Conservation (phyloP, 805 yeast species). For the Yamadazyma nakazawae region DNA sequence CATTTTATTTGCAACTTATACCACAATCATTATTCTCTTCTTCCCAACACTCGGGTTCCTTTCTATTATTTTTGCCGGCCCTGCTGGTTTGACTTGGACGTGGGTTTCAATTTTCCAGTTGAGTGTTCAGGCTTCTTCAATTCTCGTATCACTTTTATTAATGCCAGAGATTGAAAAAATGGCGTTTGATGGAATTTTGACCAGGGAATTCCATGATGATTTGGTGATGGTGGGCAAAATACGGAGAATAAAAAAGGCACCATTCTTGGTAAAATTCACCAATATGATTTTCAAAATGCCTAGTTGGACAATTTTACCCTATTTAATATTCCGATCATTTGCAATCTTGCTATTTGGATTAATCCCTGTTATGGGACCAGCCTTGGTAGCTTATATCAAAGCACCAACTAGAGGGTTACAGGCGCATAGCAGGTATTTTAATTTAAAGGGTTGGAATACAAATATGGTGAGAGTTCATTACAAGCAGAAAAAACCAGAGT, state of each 20-base stretch:
- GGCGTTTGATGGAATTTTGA: conserved; percentile 48
- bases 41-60: conserved; percentile 45
- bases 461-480: conserved; percentile 40
- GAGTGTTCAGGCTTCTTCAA: conserved; percentile 38
- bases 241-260: conserved; percentile 26
- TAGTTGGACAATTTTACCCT: conserved; percentile 34
- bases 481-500: conserved; percentile 35
- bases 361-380: conserved; percentile 62
- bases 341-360: conserved; percentile 38
- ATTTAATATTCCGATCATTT: conserved; percentile 35
- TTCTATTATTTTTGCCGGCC: conserved; percentile 45
- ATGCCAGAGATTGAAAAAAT: conserved; percentile 46
- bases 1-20: conserved; percentile 34
- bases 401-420: conserved; percentile 54
- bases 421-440: conserved; percentile 55
- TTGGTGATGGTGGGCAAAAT: conserved; percentile 40
- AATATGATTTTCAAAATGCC: conserved; percentile 34
- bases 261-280: conserved; percentile 28
- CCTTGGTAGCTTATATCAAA: conserved; percentile 44
- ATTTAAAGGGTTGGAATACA: conserved; percentile 48
- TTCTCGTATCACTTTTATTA: conserved; percentile 40
- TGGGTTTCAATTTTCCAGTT: conserved; percentile 44
- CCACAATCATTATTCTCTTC: conserved; percentile 32
- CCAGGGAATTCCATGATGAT: conserved; percentile 44
- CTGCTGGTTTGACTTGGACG: conserved; percentile 47